Evolutionary conservation across 805 yeast species (phyloP).

Genomic region (Saccharomycopsis sp.): DNA sequence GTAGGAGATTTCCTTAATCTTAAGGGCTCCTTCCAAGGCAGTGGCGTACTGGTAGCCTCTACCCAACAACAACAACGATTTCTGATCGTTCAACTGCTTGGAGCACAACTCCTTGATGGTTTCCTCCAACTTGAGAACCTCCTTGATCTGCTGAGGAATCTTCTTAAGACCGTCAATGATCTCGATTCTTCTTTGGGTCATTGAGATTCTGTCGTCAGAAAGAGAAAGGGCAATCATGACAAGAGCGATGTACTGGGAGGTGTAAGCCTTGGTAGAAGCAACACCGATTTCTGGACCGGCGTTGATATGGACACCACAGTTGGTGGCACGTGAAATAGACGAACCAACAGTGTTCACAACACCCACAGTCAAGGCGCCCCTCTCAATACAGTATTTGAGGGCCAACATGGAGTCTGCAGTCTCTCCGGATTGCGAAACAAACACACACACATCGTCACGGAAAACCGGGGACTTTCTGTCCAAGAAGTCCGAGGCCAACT

Average conservation of each 20-base stretch:
- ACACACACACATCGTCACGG: slow-evolving; percentile 95
- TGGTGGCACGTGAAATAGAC: slow-evolving; percentile 90
- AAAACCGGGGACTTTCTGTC: slow-evolving; percentile 96
- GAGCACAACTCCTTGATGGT: slow-evolving; percentile 71
- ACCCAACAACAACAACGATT: slow-evolving; percentile 84
- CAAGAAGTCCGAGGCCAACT: slow-evolving; percentile 88
- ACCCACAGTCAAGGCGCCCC: slow-evolving; percentile 97
- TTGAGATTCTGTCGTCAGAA: slow-evolving; percentile 84
- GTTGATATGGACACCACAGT: slow-evolving; percentile 98
- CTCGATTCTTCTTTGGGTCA: slow-evolving; percentile 66
- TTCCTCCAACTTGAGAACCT: slow-evolving; percentile 66
- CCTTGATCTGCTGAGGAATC: slow-evolving; percentile 80
- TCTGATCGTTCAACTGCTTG: slow-evolving; percentile 65
- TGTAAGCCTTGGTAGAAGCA: slow-evolving; percentile 97
- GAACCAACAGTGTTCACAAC: slow-evolving; percentile 98
- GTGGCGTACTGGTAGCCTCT: slow-evolving; percentile 97
- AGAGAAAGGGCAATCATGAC: slow-evolving; percentile 96
- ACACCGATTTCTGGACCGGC: slow-evolving; percentile 99
- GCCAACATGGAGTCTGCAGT: slow-evolving; percentile 97
- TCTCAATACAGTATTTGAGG: slow-evolving; percentile 87
- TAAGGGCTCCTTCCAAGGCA: slow-evolving; percentile 96
- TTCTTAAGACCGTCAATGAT: slow-evolving; percentile 79
- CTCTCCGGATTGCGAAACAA: slow-evolving; percentile 98
- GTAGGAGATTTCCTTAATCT: slow-evolving; percentile 95
- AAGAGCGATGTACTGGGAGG: slow-evolving; percentile 94